Evolutionary conservation across 306 rosid species (phyloP), one percentile per base, ranked within the genome.

Genomic region (Vachellia pachyceras): DNA sequence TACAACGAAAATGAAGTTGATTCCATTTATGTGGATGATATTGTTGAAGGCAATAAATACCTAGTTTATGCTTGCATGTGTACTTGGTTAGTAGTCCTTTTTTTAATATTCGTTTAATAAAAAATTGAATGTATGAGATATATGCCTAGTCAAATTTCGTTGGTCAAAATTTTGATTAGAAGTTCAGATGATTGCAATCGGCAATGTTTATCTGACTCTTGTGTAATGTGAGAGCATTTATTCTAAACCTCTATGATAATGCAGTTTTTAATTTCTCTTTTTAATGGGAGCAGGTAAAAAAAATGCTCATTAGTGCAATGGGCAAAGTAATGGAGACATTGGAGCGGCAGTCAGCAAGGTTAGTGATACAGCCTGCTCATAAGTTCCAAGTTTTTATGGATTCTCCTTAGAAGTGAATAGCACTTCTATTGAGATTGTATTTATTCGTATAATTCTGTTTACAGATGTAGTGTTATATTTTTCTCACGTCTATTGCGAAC

Each of bases 301-400:
- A 92, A 85, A 94, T 92, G 90, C 75, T 84, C 47, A 18, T 92
- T 71, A 60, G 87, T 86, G 91, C 95, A 3, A 65, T 88, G 87
- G 1, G 36, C 3, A 52, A 60, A 0, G 73, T 78, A 29, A 72
- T 94, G 7, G 0, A 1, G 20, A 47, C 39, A 35, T 82, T 89
- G 77, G 85, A 87, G 76, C 11, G 68, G 33, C 1, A 29, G 33
- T 2, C 33, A 37, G 67, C 79, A 36, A 89, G 97, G 91, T 87
- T 73, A 80, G 94, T 80, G 66, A 39, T 68, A 5, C 61, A 47
- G 42, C 44, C 76, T 57, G 46, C 37, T 10, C 14, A 33, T 49
- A 12, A 44, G 20, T 22, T n/a, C 39, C 44, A 33, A 44, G 2
- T 44, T 69, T 11, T 23, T 18, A 13, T 3, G 46, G 45, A 7